Evolutionary conservation across 768 basidiomycete species (phyloP).

Genomic region (Cystofilobasidium bisporidii): DNA sequence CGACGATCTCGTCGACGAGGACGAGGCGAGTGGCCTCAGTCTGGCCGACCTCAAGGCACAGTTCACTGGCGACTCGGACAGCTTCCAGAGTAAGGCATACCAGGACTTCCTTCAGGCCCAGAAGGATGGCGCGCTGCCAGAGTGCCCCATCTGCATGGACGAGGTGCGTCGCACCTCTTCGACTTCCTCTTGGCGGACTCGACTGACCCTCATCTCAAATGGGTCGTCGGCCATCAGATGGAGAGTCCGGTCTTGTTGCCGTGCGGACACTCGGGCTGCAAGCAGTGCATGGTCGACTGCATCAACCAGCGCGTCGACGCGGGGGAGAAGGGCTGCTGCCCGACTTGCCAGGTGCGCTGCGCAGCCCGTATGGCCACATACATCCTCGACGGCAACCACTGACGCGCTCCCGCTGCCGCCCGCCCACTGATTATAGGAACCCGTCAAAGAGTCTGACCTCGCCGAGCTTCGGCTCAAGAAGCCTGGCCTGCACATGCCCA

Average conservation of each 20-base stretch:
- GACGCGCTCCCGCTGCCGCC: too few relatives aligned
- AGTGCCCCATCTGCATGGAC: slow-evolving; percentile 76
- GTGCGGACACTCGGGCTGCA: slow-evolving; percentile 48
- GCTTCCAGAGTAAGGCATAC: slow-evolving; percentile 17
- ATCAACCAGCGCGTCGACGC: slow-evolving; percentile 60
- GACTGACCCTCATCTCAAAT: background rate
- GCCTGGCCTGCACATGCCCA: slow-evolving; percentile 8
- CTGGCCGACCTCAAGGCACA: slow-evolving; percentile 18
- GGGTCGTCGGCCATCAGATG: slow-evolving; percentile 39
- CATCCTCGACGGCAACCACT: too few relatives aligned
- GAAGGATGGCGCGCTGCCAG: slow-evolving; percentile 44
- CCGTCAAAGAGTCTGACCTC: slow-evolving; percentile 33
- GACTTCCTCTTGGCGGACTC: background rate
- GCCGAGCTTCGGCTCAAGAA: slow-evolving; percentile 32
- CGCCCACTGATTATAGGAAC: background rate
- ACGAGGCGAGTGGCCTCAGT: slow-evolving; percentile 3
- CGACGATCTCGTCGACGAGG: slow-evolving; percentile 41
- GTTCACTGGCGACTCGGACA: slow-evolving; percentile 25
- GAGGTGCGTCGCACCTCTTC: slow-evolving; percentile 21
- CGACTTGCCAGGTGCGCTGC: slow-evolving; percentile 49
- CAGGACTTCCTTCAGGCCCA: slow-evolving; percentile 3
- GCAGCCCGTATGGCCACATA: too few relatives aligned
- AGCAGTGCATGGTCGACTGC: slow-evolving; percentile 73
- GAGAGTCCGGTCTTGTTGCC: slow-evolving; percentile 62
- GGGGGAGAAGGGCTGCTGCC: slow-evolving; percentile 63